These are phyloP conservation scores for Tylopilus sp. DNA, from an alignment of 1,284 basidiomycete genomes.

Conservation along the genomic window DNA sequence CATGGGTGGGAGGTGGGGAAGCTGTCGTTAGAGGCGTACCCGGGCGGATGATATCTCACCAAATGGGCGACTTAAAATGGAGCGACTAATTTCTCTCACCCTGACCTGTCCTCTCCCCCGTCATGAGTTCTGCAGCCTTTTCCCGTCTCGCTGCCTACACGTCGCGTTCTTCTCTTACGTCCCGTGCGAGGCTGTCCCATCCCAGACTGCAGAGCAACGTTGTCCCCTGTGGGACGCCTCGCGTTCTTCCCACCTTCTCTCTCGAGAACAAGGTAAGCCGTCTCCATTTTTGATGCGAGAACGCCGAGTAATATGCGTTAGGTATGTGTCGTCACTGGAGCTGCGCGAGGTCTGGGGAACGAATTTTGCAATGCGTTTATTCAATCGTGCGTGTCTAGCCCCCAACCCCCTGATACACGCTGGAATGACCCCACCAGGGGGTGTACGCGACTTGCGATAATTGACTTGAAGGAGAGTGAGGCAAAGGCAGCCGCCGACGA, in stretches of 20 bases:
- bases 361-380: constrained; percentile 89
- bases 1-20: not conserved
- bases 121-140: constrained; percentile 28
- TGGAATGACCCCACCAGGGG: constrained; percentile 46
- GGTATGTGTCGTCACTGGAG: constrained; percentile 94
- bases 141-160: constrained; percentile 23
- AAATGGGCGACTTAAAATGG: constrained; percentile 22
- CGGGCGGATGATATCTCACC: constrained; percentile 10
- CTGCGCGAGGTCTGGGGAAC: constrained; percentile 84
- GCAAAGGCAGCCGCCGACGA: constrained; percentile 72
- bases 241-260: constrained; percentile 59
- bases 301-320: constrained; percentile 33
- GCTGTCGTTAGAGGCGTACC: constrained; percentile 10
- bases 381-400: constrained; percentile 61
- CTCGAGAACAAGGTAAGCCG: constrained; percentile 60
- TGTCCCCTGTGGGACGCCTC: constrained; percentile 22
- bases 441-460: constrained; percentile 76
- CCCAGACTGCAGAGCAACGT: constrained; percentile 28
- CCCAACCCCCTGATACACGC: not conserved
- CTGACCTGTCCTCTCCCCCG: constrained; percentile 10
- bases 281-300: not conserved
- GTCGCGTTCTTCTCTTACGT: constrained; percentile 15
- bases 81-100: constrained; percentile 14
- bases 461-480: constrained; percentile 80
- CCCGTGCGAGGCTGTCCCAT: constrained; percentile 12